Percentiles rank a stretch among this genome's conserved stretches.
Conservation (phyloP, 805 yeast species). For the Ogataea ganodermae region DNA sequence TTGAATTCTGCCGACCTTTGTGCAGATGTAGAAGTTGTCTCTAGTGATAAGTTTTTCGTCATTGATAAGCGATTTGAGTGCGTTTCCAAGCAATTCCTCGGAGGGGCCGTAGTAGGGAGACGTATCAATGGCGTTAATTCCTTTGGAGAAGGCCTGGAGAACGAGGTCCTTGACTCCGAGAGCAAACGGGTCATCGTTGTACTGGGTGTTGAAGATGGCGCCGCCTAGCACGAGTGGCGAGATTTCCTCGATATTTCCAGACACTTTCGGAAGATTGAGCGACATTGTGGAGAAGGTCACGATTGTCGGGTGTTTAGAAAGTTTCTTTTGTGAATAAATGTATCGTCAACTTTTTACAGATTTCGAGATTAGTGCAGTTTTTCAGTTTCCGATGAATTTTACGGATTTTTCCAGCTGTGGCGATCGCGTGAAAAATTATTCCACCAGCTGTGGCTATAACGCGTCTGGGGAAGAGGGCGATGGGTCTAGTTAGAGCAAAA, state of each 20-base stretch:
- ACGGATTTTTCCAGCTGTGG: background rate
- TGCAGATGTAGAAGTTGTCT: slow-evolving; percentile 66
- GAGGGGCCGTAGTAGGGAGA: slow-evolving; percentile 94
- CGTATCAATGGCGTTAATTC: slow-evolving; percentile 81
- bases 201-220: slow-evolving; percentile 82
- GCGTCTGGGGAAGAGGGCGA: background rate
- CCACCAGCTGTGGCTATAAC: background rate
- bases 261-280: slow-evolving; percentile 22
- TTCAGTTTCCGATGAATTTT: background rate
- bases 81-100: slow-evolving; percentile 71
- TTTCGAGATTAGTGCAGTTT: too few relatives aligned
- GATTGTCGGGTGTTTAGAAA: background rate
- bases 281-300: slow-evolving; percentile 18
- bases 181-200: slow-evolving; percentile 64
- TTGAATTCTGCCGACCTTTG: slow-evolving; percentile 81
- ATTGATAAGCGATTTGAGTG: slow-evolving; percentile 43
- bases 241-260: slow-evolving; percentile 34
- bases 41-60: slow-evolving; percentile 49
- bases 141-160: slow-evolving; percentile 59
- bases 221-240: slow-evolving; percentile 81
- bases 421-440: background rate
- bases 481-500: background rate
- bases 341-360: background rate
- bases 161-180: slow-evolving; percentile 62
- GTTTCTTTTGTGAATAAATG: too few relatives aligned